Evolutionary conservation across 2,329 filamentous ascomycete species (phyloP).

Genomic region (Botrytis tulipae): DNA sequence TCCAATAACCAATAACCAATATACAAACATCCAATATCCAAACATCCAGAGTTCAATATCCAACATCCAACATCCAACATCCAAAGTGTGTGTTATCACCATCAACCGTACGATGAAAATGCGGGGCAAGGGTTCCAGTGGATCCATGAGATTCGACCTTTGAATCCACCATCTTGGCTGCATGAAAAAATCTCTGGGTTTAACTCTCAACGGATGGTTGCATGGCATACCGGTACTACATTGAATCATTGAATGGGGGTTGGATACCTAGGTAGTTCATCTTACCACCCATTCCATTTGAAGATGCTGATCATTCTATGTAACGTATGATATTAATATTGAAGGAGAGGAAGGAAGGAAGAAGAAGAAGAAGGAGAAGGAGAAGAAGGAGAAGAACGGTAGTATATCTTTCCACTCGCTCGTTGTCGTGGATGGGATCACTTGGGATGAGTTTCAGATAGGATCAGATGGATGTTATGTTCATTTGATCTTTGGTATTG

Average conservation of each 20-base stretch:
- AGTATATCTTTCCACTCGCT: no score
- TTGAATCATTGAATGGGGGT: background rate
- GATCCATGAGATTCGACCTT: background rate
- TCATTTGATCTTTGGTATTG: background rate
- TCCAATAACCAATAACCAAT: no score
- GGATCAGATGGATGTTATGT: background rate
- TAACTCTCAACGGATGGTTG: conserved; percentile 28
- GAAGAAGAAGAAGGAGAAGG: background rate
- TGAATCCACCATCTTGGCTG: background rate
- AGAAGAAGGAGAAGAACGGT: background rate
- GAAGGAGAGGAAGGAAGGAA: background rate
- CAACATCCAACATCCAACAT: no score
- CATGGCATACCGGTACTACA: conserved; percentile 19
- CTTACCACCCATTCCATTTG: background rate
- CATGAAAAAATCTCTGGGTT: background rate
- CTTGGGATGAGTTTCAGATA: background rate
- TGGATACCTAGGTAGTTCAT: background rate
- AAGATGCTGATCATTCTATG: conserved; percentile 27
- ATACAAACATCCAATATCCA: no score
- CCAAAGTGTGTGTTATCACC: no score
- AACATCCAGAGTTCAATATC: no score
- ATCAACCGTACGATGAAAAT: background rate
- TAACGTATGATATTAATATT: conserved; percentile 32
- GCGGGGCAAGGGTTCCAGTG: background rate
- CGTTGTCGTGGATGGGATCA: background rate